A percentile compares a stretch with the other conserved stretches of the same genome.
These are phyloP conservation scores for Clathrospora elynae DNA, from an alignment of 2,329 filamentous ascomycete species.

Conservation along the genomic window DNA sequence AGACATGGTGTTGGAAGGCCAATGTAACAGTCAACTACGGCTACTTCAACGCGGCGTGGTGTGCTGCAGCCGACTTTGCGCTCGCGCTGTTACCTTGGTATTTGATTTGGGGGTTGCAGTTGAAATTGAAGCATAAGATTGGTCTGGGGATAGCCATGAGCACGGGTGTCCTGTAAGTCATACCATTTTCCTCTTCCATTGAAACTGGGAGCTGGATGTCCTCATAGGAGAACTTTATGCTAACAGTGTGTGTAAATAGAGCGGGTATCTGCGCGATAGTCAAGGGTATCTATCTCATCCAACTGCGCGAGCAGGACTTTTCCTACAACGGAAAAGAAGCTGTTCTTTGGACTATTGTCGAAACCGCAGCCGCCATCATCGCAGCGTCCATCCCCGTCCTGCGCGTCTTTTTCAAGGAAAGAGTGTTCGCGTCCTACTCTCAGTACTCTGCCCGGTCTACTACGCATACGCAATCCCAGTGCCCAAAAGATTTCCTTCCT, in stretches of 20 bases:
- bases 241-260: slow-evolving; percentile 9
- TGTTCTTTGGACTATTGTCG: slow-evolving; percentile 38
- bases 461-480: not conserved
- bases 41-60: slow-evolving; percentile 39
- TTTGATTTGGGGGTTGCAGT: slow-evolving; percentile 30
- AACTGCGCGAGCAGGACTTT: slow-evolving; percentile 33
- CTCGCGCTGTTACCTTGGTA: slow-evolving; percentile 38
- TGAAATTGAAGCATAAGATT: slow-evolving; percentile 32
- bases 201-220: not conserved
- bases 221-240: not conserved
- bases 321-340: slow-evolving; percentile 39
- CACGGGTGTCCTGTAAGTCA: slow-evolving; percentile 32
- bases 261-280: slow-evolving; percentile 35
- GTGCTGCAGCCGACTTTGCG: slow-evolving; percentile 28
- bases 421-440: slow-evolving; percentile 12
- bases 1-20: slow-evolving; percentile 27
- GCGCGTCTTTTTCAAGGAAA: slow-evolving; percentile 41
- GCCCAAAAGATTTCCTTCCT: not conserved
- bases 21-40: slow-evolving; percentile 27
- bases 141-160: slow-evolving; percentile 41
- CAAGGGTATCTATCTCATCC: slow-evolving; percentile 33
- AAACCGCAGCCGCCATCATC: slow-evolving; percentile 38
- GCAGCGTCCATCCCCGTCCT: slow-evolving; percentile 39
- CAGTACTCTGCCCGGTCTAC: no score
- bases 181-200: not conserved